Base-by-base conservation (phyloP, 73 alveolate species). In the Uronychia setigera region DNA sequence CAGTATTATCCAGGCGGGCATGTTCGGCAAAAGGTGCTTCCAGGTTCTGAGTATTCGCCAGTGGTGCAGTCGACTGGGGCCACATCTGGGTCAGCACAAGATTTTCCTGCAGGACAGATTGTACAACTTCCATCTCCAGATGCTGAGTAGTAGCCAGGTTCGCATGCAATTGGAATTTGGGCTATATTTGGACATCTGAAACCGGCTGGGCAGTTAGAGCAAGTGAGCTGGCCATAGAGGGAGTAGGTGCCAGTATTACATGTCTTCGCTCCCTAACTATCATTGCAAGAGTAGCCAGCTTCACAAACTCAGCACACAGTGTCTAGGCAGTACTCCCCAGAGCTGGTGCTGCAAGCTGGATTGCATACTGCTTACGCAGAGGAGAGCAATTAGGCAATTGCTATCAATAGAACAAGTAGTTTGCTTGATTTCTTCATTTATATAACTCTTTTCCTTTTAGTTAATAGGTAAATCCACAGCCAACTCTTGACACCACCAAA, bases 1-100 rank as follows among this genome's bases (percentile, higher is more conserved):
- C 90, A 86, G 59, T 60, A 77, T 58, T 88, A 26, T 59, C 96
- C 98, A 26, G 94, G 91, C 31, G 93, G 95, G 86, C 98, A 94
- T 32, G 80, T 0, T 9, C 31, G 28, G 81, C 96, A 91, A 30
- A 33, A 26, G 25, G 82, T 19, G 26, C 67, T 11, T 26, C 82
- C 84, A 0, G 86, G 86, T 31, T 80, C 93, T 33, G 87, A 76
- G 78, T 80, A 80, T 74, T 87, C 74, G 33, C 93, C 93, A 1
- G 83, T 59, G 74, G 74, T 26, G 78, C 93, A 87, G 19, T 9
- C 28, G n/a, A 1, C 1, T 1, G 82, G 59, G 31, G 57, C 46
- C 13, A 9, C n/a, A 29, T 27, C 27, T 1, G 58, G 35, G 34
- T 1, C n/a, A 28, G 59, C 0, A 26, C 57, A 1, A 0, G n/a